Conservation (phyloP, 805 yeast species). For the Candida silvicultrix region DNA sequence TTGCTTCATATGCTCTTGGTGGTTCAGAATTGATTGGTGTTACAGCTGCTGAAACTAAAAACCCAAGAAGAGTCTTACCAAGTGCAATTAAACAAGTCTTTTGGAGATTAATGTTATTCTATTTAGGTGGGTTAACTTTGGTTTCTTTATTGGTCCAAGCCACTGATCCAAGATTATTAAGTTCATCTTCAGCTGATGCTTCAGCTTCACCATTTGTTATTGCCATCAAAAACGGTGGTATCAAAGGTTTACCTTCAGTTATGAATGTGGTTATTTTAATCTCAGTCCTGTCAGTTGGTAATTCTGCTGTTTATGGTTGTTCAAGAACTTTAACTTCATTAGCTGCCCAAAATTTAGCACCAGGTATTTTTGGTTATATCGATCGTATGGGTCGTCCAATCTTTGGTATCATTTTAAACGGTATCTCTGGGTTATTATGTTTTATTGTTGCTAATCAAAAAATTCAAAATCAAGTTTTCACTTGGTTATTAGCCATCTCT, state of each 20-base stretch:
- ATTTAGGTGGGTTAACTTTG: slow-evolving; percentile 36
- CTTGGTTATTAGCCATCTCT: slow-evolving; percentile 43
- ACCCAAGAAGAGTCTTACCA: slow-evolving; percentile 43
- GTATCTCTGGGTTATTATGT: slow-evolving; percentile 35
- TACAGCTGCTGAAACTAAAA: slow-evolving; percentile 42
- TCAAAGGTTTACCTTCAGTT: slow-evolving; percentile 30
- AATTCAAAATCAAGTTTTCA: slow-evolving; percentile 31
- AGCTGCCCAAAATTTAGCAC: slow-evolving; percentile 40
- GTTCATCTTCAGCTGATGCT: slow-evolving; percentile 23
- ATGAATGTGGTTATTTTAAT: slow-evolving; percentile 35
- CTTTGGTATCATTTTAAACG: slow-evolving; percentile 35
- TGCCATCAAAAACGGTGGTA: slow-evolving; percentile 32
- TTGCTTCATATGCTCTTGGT: slow-evolving; percentile 49
- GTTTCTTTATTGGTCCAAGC: slow-evolving; percentile 44
- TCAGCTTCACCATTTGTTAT: slow-evolving; percentile 44
- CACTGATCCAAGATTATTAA: slow-evolving; percentile 28
- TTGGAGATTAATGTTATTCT: slow-evolving; percentile 47
- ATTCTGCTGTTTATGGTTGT: slow-evolving; percentile 51
- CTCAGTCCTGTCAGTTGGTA: slow-evolving; percentile 40
- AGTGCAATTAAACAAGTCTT: slow-evolving; percentile 49
- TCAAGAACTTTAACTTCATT: slow-evolving; percentile 46
- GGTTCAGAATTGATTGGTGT: slow-evolving; percentile 49
- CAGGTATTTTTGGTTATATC: slow-evolving; percentile 33
- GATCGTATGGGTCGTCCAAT: slow-evolving; percentile 47
- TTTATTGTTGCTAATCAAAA: slow-evolving; percentile 38